Evolutionary conservation across 257 asterid genomes (phyloP).

Genomic region (Solanum etuberosum): DNA sequence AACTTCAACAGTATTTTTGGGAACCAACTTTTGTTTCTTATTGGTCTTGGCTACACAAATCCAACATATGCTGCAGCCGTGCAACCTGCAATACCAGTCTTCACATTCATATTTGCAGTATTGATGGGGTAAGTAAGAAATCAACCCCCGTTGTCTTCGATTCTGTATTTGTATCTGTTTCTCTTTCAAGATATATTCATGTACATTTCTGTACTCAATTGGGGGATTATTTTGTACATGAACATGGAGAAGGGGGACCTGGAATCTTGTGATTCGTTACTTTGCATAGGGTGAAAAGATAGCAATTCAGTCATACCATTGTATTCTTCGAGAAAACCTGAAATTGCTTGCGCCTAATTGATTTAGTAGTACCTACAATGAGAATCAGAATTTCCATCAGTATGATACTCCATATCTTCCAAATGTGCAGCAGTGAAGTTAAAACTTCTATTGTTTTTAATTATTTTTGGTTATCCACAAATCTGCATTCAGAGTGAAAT

Average conservation of each 20-base stretch:
- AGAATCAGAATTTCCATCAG: not conserved
- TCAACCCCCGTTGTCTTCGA: not conserved
- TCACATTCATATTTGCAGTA: constrained; percentile 82
- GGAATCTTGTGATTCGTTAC: not conserved
- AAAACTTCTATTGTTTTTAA: not conserved
- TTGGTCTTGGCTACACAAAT: constrained; percentile 93
- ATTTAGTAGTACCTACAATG: not conserved
- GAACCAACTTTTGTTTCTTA: constrained; percentile 88
- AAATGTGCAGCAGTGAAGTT: not conserved
- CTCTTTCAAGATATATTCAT: not conserved
- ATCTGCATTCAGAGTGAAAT: not conserved
- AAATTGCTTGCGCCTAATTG: not conserved
- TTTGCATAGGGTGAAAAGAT: not conserved
- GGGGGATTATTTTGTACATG: not conserved
- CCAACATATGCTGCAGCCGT: constrained; percentile 97
- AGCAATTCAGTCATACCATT: not conserved
- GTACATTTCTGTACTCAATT: not conserved
- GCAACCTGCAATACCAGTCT: constrained; percentile 95
- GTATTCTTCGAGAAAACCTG: not conserved
- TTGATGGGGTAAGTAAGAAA: constrained; percentile 68
- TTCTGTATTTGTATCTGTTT: not conserved
- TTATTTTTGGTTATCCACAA: not conserved
- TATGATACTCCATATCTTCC: not conserved
- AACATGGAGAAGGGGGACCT: not conserved
- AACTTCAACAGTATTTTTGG: constrained; percentile 65